phyloP scores from a whole-genome alignment of 495 filamentous ascomycete genomes.

The Neurospora sp. region DNA sequence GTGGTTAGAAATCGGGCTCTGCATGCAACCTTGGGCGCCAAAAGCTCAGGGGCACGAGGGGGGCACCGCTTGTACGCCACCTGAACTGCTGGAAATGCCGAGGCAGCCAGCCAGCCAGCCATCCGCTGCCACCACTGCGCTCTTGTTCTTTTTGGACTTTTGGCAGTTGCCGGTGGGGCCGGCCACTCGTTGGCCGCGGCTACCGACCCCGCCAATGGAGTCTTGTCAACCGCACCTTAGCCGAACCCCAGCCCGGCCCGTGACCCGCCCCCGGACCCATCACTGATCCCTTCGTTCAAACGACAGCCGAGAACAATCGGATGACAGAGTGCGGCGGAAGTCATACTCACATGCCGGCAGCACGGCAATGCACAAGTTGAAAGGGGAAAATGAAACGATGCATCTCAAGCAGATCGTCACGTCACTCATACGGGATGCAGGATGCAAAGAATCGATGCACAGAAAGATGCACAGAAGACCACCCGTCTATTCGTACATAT shows the following conservation, averaged over 20 bases:
- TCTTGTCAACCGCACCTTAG: neutral
- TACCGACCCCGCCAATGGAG: neutral
- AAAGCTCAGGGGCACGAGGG: neutral
- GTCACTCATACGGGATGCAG: neutral
- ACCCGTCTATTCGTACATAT: neutral
- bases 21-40: neutral
- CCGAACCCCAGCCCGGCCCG: neutral
- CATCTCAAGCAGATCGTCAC: neutral
- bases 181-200: neutral
- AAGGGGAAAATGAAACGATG: neutral
- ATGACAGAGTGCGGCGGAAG: neutral
- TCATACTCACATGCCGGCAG: neutral
- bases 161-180: neutral
- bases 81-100: constrained; percentile 1
- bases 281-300: neutral
- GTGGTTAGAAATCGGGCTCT: neutral
- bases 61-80: neutral
- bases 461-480: neutral
- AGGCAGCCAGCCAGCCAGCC: constrained; percentile 1
- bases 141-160: neutral
- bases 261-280: neutral
- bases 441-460: neutral
- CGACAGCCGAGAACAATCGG: neutral
- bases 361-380: neutral
- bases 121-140: neutral